Conservation (phyloP, 2,329 filamentous ascomycete genomes). For the Penicillium sp. region DNA sequence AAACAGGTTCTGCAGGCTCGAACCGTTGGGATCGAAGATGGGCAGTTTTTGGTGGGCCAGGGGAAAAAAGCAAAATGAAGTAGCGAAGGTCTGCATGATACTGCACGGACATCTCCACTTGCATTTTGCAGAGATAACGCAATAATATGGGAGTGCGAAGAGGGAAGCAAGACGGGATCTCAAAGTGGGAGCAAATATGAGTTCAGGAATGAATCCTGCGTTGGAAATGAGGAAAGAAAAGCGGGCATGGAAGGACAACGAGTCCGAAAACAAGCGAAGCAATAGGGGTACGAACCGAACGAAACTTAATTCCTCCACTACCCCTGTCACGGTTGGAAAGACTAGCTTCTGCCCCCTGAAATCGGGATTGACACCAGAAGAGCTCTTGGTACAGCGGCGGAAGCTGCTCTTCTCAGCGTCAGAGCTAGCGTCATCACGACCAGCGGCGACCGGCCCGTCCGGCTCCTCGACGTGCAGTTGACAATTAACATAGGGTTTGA, state of each 20-base stretch:
- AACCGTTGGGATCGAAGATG: background rate
- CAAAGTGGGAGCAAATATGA: background rate
- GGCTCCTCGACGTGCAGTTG: conserved; percentile 79
- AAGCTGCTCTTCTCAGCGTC: conserved; percentile 53
- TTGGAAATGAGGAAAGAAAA: background rate
- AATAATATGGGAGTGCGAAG: background rate
- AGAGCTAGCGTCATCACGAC: conserved; percentile 55
- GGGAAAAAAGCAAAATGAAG: background rate
- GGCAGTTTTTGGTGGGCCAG: background rate
- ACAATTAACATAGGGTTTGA: conserved; percentile 77
- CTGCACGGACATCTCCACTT: background rate
- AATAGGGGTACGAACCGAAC: conserved; percentile 63
- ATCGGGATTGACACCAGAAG: conserved; percentile 66
- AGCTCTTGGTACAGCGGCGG: conserved; percentile 64
- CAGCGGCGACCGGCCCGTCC: conserved; percentile 53
- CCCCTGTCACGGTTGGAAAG: conserved; percentile 62
- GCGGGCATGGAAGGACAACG: too few relatives aligned
- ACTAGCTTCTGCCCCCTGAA: conserved; percentile 66
- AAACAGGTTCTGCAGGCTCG: conserved; percentile 8
- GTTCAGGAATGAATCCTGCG: background rate
- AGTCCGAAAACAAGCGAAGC: conserved; percentile 4
- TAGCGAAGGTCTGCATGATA: conserved; percentile 3
- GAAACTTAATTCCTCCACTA: conserved; percentile 74
- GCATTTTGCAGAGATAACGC: background rate
- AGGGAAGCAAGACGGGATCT: background rate